These are phyloP conservation scores for Paecilomyces niveus DNA, from an alignment of 2,329 filamentous ascomycete species.

Conservation along the genomic window DNA sequence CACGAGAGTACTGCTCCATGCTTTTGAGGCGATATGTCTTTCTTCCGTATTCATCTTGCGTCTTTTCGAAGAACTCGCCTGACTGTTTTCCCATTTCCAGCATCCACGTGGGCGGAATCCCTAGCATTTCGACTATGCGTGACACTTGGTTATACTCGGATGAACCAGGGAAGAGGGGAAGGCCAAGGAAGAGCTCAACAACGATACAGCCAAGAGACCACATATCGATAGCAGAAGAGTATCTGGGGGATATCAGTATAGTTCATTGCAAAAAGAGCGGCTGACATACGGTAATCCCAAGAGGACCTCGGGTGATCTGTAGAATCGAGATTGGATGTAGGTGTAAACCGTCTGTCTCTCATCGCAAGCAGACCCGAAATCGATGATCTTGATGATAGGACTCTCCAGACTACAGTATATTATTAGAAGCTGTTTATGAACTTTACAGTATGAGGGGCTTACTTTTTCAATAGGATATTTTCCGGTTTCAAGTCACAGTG, in stretches of 20 bases:
- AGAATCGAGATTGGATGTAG: slow-evolving; percentile 97
- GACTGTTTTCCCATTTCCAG: slow-evolving; percentile 98
- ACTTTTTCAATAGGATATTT: slow-evolving; percentile 95
- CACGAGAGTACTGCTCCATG: slow-evolving; percentile 95
- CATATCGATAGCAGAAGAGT: slow-evolving; percentile 99
- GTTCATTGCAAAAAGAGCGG: not conserved
- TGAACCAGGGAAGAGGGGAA: slow-evolving; percentile 91
- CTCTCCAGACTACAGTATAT: slow-evolving; percentile 67
- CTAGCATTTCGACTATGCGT: slow-evolving; percentile 95
- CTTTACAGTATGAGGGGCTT: slow-evolving; percentile 16
- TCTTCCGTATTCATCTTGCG: slow-evolving; percentile 82
- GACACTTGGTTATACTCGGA: slow-evolving; percentile 99
- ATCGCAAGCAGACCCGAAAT: slow-evolving; percentile 97
- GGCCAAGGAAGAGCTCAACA: slow-evolving; percentile 89
- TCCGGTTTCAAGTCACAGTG: slow-evolving; percentile 98
- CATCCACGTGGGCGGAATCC: slow-evolving; percentile 97
- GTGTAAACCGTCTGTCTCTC: slow-evolving; percentile 98
- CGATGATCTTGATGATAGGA: slow-evolving; percentile 99
- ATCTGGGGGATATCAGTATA: slow-evolving; percentile 38
- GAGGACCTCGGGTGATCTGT: slow-evolving; percentile 90
- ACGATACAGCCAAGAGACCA: slow-evolving; percentile 99
- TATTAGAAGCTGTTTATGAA: not conserved
- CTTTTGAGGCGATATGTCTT: slow-evolving; percentile 88
- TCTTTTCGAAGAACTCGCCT: slow-evolving; percentile 94
- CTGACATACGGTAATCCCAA: slow-evolving; percentile 67